phyloP scores from a whole-genome alignment of 2,329 filamentous ascomycete genomes.

The Penicillium freii region DNA sequence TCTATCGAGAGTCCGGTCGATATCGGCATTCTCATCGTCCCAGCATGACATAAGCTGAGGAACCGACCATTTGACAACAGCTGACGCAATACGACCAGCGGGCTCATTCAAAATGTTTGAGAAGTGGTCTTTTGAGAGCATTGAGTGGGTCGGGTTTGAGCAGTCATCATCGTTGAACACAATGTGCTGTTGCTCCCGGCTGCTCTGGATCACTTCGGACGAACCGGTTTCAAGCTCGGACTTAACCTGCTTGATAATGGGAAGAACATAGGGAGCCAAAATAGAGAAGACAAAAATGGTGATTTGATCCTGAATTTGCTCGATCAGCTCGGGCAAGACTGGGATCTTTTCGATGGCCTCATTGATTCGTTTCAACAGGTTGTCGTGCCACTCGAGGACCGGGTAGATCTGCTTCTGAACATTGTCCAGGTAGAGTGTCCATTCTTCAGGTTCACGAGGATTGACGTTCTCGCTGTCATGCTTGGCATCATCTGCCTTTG shows the following conservation, averaged over 20 bases:
- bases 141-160: constrained; percentile 86
- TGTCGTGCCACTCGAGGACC: constrained; percentile 86
- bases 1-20: constrained; percentile 67
- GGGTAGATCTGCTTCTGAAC: constrained; percentile 80
- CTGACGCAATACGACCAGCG: constrained; percentile 76
- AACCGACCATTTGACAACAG: constrained; percentile 78
- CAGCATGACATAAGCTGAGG: constrained; percentile 86
- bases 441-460: constrained; percentile 78
- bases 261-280: constrained; percentile 81
- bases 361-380: constrained; percentile 75
- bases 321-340: constrained; percentile 76
- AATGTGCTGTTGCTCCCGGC: constrained; percentile 76
- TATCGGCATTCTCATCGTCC: constrained; percentile 71
- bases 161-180: constrained; percentile 78
- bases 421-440: constrained; percentile 71
- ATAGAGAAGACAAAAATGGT: constrained; percentile 90
- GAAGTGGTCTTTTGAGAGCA: constrained; percentile 96
- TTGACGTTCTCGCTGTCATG: constrained; percentile 72
- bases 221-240: constrained; percentile 82
- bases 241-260: constrained; percentile 83
- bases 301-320: constrained; percentile 82
- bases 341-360: constrained; percentile 81
- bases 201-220: constrained; percentile 81
- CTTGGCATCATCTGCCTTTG: constrained; percentile 70
- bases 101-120: constrained; percentile 86